Base-by-base conservation (phyloP, 2,329 filamentous ascomycete species). In the Emericellopsis cladophorae region DNA sequence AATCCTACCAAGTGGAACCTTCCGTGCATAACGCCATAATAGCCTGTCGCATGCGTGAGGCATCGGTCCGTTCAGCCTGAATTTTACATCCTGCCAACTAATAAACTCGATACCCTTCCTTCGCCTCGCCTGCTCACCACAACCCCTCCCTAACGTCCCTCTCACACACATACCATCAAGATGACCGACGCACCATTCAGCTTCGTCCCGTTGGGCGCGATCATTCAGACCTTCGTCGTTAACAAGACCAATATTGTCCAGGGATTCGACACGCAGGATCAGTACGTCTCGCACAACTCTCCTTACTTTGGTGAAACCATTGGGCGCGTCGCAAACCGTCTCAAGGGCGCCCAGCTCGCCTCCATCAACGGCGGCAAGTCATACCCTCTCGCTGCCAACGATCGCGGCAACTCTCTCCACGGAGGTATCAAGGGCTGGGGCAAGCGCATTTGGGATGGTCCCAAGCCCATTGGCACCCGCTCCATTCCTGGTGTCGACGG, bases 261-360 rank as follows among this genome's bases (percentile, higher is more conserved):
- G 50, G 80, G 81, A 40, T 95, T 95, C 65, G 76, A 84, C 15
- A 79, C 72, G 12, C 74, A 83, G 40, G 76, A 83, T 36, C 75
- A 81, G 45, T 95, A 95, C 65, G 73, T 73, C 48, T 64, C 76
- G 50, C 67, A 89, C 68, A 90, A 92, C 64, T 66, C 62, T 10
- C 79, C 85, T 2, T 89, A 79, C 67, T 96, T 95, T 56, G 90
- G 92, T 48, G 89, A 90, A 59, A 96, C 87, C 36, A 95, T 96
- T 57, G 92, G 92, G 42, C 84, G 79, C 41, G 68, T 80, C 16
- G 77, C 88, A 45, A 96, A 96, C 66, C 81, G 90, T 43, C 78
- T 95, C 56, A 74, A 76, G 42, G 68, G 72, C 53, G 87, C 80
- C 22, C 70, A 76, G 49, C 79, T 95, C 56, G 64, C 79, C 48